Evolutionary conservation across 202 grass and related monocot species (phyloP), one percentile per base, ranked within the genome.

Genomic region (Hordeum pubiflorum): DNA sequence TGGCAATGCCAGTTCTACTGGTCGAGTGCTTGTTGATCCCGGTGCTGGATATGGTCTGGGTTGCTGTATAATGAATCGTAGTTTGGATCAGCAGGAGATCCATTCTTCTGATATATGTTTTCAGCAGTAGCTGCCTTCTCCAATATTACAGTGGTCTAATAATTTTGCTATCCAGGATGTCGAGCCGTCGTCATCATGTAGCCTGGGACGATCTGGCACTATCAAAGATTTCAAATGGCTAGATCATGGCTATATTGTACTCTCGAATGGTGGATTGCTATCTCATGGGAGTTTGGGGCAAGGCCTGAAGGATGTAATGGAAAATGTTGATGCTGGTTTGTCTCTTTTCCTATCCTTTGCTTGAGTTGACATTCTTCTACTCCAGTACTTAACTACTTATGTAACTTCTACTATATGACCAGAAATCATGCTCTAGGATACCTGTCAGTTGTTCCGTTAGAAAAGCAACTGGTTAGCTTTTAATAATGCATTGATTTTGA

Each of bases 191-290:
- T 93, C 91, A 46, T 88, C 85, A 44, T 86, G 80, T 69, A 81
- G 73, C 77, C 41, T 95, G 34, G 90, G 46, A 48, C 37, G 21
- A 62, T 83, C 83, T 85, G 76, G 68, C 34, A 80, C 76, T 8
- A 21, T 91, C 56, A 95, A 95, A 84, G 90, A 95, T 70, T 91
- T 98, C 11, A 98, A 88, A 64, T 95, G 92, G 96, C 81, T 92
- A 82, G 87, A 93, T 79, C 83, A 83, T 26, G 81, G 84, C 61
- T 98, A 87, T 71, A 38, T 93, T 83, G 79, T 86, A 83, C 96
- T 95, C 63, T 86, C 80, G 4, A 84, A 79, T 61, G 60, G 65
- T 64, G 90, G 90, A 3, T 85, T 85, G 74, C 89, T 98, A 33
- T 90, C 40, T 87, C 87, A 88, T n/a, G 90, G 87, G 10, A 77